Evolutionary conservation across 169 alveolate species (phyloP).

Genomic region (Plasmodium vivax): DNA sequence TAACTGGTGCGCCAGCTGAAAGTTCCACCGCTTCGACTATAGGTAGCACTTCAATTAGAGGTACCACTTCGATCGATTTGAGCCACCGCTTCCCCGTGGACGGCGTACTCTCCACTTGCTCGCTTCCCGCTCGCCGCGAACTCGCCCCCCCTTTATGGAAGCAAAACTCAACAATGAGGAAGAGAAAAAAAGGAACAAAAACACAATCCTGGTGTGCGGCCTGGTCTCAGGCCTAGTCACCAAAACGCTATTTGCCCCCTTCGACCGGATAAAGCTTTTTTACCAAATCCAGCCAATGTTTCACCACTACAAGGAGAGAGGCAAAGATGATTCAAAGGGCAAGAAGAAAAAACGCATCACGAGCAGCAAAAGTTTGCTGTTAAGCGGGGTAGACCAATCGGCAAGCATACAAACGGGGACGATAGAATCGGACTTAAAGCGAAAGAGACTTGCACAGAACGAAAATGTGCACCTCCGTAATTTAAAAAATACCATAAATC

Average conservation of each 20-base stretch:
- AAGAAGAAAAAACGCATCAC: slow-evolving; percentile 5
- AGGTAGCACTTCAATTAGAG: neutral
- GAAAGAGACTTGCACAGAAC: neutral
- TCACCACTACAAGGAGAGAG: slow-evolving; percentile 62
- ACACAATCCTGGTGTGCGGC: slow-evolving; percentile 80
- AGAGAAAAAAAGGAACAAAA: slow-evolving; percentile 70
- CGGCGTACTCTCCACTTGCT: neutral
- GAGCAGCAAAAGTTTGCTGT: slow-evolving; percentile 6
- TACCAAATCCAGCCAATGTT: slow-evolving; percentile 91
- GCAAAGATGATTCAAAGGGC: neutral
- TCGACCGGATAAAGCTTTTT: slow-evolving; percentile 87
- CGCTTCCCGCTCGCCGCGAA: neutral
- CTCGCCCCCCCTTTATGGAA: slow-evolving; percentile 22
- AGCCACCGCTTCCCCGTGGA: neutral
- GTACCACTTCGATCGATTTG: neutral
- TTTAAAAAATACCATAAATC: slow-evolving; percentile 33
- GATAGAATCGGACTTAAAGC: neutral
- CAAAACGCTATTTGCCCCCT: slow-evolving; percentile 90
- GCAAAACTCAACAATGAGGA: slow-evolving; percentile 29
- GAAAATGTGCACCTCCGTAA: slow-evolving; percentile 34
- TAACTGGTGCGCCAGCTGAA: neutral
- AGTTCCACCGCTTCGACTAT: neutral
- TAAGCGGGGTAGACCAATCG: neutral
- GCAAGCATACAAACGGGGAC: neutral
- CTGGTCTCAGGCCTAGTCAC: slow-evolving; percentile 86